Conservation (phyloP, 345 rosid species). For the Eucalyptus curtisii region DNA sequence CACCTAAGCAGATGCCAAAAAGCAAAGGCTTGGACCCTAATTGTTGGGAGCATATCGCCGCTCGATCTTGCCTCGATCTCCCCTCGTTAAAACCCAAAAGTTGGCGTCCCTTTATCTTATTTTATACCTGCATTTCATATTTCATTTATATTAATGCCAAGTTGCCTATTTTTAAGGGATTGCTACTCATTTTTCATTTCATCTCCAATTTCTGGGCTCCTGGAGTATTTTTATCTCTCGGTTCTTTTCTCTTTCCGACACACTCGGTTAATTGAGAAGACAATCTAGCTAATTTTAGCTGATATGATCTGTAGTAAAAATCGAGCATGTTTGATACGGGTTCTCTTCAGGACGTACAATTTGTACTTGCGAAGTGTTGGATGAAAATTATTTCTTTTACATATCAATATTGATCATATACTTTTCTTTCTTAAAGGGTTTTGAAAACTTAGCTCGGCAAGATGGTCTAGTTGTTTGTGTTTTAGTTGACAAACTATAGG, state of each 20-base stretch:
- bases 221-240: background rate
- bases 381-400: background rate
- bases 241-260: background rate
- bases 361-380: background rate
- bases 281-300: background rate
- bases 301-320: background rate
- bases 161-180: background rate
- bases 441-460: background rate
- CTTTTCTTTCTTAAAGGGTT: background rate
- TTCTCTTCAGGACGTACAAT: background rate
- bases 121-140: background rate
- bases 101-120: background rate
- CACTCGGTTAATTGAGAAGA: background rate
- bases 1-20: background rate
- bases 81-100: slow-evolving; percentile 22
- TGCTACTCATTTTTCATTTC: background rate
- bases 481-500: background rate
- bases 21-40: background rate
- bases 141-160: background rate
- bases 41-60: slow-evolving; percentile 18
- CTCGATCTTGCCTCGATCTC: slow-evolving; percentile 33
- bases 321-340: background rate
- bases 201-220: background rate
- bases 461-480: background rate
- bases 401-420: background rate